A percentile compares a stretch with the other conserved stretches of the same genome.
phyloP scores from a whole-genome alignment of 192 early-diverging fungal species.

The Entophlyctis luteolus region DNA sequence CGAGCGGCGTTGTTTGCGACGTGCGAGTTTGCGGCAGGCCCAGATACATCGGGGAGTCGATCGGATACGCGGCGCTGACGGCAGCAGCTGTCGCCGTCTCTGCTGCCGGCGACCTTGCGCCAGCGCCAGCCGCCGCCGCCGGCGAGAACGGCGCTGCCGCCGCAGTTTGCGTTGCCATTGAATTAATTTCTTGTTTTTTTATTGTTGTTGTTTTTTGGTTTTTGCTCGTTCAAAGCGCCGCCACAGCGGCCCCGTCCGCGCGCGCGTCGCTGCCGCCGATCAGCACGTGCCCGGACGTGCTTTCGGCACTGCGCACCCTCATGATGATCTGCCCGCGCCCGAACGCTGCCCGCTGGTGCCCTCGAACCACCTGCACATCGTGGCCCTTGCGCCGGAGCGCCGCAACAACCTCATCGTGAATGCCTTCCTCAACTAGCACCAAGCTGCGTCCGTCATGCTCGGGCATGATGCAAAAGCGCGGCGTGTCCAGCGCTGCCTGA shows the following conservation, averaged over 20 bases:
- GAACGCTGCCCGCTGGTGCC: constrained; percentile 52
- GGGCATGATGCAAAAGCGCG: constrained; percentile 62
- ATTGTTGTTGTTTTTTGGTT: too few relatives aligned
- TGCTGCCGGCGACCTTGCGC: too few relatives aligned
- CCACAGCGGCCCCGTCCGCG: constrained; percentile 21
- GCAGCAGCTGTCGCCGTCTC: too few relatives aligned
- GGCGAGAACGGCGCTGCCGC: too few relatives aligned
- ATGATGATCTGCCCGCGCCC: constrained; percentile 74
- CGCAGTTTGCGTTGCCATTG: too few relatives aligned
- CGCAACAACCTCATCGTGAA: constrained; percentile 35
- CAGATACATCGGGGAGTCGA: too few relatives aligned
- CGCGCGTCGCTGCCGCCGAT: constrained; percentile 33
- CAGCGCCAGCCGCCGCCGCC: too few relatives aligned
- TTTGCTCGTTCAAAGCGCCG: too few relatives aligned
- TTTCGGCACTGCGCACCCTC: constrained; percentile 10
- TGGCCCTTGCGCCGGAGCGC: constrained; percentile 60
- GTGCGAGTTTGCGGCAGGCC: too few relatives aligned
- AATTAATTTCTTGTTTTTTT: too few relatives aligned
- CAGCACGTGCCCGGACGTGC: constrained; percentile 14
- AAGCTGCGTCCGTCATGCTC: constrained; percentile 8
- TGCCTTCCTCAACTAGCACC: constrained; percentile 67
- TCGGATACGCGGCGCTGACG: too few relatives aligned
- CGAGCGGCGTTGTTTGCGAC: background rate
- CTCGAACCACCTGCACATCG: constrained; percentile 41
- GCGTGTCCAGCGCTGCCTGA: constrained; percentile 66